These are phyloP conservation scores for Dryadomyces quercivorus DNA, from an alignment of 2,329 filamentous ascomycete species.

Conservation along the genomic window DNA sequence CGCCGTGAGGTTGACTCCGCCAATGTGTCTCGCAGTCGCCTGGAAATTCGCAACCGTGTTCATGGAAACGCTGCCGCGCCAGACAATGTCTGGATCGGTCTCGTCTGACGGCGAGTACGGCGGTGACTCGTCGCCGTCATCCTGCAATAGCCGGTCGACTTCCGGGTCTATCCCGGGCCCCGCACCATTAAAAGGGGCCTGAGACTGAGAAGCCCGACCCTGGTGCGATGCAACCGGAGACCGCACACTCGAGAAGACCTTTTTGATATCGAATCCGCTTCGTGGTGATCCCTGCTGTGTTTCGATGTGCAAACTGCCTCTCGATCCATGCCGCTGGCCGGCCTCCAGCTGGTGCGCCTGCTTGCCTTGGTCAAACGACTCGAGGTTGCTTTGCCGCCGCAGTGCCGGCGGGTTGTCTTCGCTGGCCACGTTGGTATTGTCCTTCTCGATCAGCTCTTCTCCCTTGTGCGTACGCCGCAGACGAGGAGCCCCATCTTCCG, in stretches of 20 bases:
- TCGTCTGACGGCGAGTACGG: constrained; percentile 75
- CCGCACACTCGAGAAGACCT: constrained; percentile 72
- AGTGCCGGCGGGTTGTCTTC: constrained; percentile 26
- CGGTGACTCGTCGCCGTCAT: constrained; percentile 67
- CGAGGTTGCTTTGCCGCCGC: constrained; percentile 22
- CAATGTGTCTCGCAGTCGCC: constrained; percentile 70
- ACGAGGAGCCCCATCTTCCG: constrained; percentile 63
- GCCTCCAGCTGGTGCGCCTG: not conserved
- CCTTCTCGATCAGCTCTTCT: constrained; percentile 76
- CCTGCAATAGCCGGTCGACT: constrained; percentile 77
- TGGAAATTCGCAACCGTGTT: constrained; percentile 62
- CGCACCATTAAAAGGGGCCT: constrained; percentile 24
- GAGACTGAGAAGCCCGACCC: constrained; percentile 35
- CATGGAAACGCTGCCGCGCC: constrained; percentile 69
- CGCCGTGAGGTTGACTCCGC: constrained; percentile 65
- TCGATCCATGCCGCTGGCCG: not conserved
- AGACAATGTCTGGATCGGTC: constrained; percentile 59
- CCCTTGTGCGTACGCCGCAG: constrained; percentile 90
- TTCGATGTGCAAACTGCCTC: constrained; percentile 29
- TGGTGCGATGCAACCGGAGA: constrained; percentile 48
- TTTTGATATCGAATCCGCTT: constrained; percentile 68
- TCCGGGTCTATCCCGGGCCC: constrained; percentile 70
- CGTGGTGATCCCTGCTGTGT: constrained; percentile 39
- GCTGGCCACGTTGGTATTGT: constrained; percentile 30
- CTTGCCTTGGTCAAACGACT: constrained; percentile 9